Evolutionary conservation across 768 basidiomycete species (phyloP).

Genomic region (Termitomyces sp.): DNA sequence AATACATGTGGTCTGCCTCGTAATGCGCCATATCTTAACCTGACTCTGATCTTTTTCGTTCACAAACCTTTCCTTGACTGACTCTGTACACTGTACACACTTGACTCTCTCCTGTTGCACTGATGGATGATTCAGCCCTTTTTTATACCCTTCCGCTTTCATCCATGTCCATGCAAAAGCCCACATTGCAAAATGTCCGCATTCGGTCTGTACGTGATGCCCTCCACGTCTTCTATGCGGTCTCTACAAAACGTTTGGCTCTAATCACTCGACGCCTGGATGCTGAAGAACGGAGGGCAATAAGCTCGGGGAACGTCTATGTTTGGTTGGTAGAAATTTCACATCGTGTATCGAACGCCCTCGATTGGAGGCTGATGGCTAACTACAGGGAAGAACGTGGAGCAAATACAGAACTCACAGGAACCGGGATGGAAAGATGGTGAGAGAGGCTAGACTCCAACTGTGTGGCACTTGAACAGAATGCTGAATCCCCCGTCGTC

Average conservation of each 20-base stretch:
- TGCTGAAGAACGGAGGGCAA: slow-evolving; percentile 72
- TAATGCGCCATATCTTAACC: slow-evolving; percentile 39
- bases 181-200: slow-evolving; percentile 71
- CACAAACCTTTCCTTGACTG: slow-evolving; percentile 31
- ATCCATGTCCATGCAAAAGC: slow-evolving; percentile 56
- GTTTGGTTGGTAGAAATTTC: slow-evolving; percentile 46
- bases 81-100: slow-evolving; percentile 18
- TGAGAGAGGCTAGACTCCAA: slow-evolving; percentile 19
- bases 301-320: slow-evolving; percentile 74
- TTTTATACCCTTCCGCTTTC: slow-evolving; percentile 18
- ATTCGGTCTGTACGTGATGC: slow-evolving; percentile 78
- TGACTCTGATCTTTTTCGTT: slow-evolving; percentile 46
- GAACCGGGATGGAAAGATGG: slow-evolving; percentile 86
- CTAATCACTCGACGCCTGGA: slow-evolving; percentile 80
- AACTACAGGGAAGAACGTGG: slow-evolving; percentile 70
- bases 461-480: slow-evolving; percentile 4
- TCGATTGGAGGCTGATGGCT: background rate
- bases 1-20: slow-evolving; percentile 50
- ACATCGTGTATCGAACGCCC: background rate
- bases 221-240: slow-evolving; percentile 76
- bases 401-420: slow-evolving; percentile 75
- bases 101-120: slow-evolving; percentile 17
- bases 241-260: slow-evolving; percentile 61
- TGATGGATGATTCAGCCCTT: slow-evolving; percentile 15
- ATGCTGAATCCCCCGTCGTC: slow-evolving; percentile 5